Conservation (phyloP, 257 asterid genomes). For the Jaltomata sinuosa region DNA sequence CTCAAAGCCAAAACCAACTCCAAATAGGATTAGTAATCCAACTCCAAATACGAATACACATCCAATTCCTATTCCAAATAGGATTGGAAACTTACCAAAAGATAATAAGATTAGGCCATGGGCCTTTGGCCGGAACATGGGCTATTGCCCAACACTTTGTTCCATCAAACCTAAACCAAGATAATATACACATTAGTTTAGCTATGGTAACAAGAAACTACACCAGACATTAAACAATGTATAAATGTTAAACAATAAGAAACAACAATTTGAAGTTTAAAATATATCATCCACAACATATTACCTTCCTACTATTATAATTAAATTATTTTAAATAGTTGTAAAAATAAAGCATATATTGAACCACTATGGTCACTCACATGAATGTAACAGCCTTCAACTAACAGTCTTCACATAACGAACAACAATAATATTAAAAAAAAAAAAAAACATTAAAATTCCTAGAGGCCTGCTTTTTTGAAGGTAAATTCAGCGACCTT, state of each 20-base stretch:
- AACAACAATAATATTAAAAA: not conserved
- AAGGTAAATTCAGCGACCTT: not conserved
- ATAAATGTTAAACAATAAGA: not conserved
- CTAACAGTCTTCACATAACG: not conserved
- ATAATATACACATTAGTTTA: not conserved
- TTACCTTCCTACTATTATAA: not conserved
- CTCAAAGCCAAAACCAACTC: too few species aligned
- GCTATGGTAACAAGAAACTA: not conserved
- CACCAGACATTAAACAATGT: not conserved
- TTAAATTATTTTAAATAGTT: not conserved
- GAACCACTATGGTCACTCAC: too few species aligned
- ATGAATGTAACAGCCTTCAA: too few species aligned
- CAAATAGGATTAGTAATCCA: too few species aligned
- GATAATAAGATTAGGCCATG: too few species aligned
- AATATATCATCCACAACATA: not conserved
- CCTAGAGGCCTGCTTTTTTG: not conserved
- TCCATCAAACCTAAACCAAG: slow-evolving; percentile 36
- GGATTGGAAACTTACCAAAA: too few species aligned
- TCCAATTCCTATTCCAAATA: too few species aligned
- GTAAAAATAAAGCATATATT: not conserved
- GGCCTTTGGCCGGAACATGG: too few species aligned
- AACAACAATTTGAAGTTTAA: not conserved
- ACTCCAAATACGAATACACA: too few species aligned
- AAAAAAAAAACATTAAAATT: too few species aligned
- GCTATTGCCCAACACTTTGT: too few species aligned